Evolutionary conservation across 371 early-diverging fungal genomes (phyloP).

Genomic region (Rhizopus delemar): DNA sequence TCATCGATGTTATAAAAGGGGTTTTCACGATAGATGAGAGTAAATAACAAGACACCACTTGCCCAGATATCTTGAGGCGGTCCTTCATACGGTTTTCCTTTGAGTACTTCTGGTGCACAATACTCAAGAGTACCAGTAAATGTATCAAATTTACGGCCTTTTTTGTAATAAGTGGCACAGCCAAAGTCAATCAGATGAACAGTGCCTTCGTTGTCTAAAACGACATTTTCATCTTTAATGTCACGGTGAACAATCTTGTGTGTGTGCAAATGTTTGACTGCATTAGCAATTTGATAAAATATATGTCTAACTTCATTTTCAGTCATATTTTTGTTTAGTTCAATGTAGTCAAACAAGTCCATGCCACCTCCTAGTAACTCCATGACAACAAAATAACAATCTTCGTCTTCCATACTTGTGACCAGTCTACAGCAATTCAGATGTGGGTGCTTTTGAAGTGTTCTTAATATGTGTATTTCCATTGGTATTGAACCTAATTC

Average conservation of each 20-base stretch:
- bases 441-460: slow-evolving; percentile 58
- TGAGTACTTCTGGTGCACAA: slow-evolving; percentile 66
- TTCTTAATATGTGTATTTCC: slow-evolving; percentile 69
- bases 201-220: slow-evolving; percentile 52
- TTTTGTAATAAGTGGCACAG: slow-evolving; percentile 56
- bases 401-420: slow-evolving; percentile 58
- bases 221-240: slow-evolving; percentile 73
- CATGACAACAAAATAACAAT: slow-evolving; percentile 67
- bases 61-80: slow-evolving; percentile 80
- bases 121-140: slow-evolving; percentile 71
- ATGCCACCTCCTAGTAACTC: slow-evolving; percentile 57
- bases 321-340: slow-evolving; percentile 49
- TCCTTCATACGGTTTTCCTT: slow-evolving; percentile 64
- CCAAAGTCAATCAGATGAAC: slow-evolving; percentile 72
- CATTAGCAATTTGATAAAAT: slow-evolving; percentile 60
- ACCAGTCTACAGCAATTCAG: slow-evolving; percentile 58
- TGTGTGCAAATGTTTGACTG: slow-evolving; percentile 65
- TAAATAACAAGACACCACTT: slow-evolving; percentile 72
- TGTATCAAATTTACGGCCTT: slow-evolving; percentile 60
- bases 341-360: slow-evolving; percentile 75
- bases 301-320: slow-evolving; percentile 58
- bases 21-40: slow-evolving; percentile 66
- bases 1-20: slow-evolving; percentile 74
- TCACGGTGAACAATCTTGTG: slow-evolving; percentile 73
- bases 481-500: slow-evolving; percentile 63